Percentiles rank a stretch among this genome's conserved stretches.
Evolutionary conservation across 768 basidiomycete species (phyloP).

Genomic region (Tulasnella sp.): DNA sequence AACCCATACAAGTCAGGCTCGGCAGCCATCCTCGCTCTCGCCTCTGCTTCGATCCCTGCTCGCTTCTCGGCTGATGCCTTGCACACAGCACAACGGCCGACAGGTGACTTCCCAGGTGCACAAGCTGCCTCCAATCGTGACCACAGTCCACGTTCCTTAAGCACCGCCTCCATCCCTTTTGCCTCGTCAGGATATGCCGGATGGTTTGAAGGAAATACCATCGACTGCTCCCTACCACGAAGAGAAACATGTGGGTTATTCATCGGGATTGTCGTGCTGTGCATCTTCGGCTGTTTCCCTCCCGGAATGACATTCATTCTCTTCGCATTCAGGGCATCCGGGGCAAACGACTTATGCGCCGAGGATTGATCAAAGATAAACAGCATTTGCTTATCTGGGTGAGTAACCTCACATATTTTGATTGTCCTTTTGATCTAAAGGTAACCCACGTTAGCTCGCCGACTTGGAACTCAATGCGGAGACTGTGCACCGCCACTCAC

Average conservation of each 20-base stretch:
- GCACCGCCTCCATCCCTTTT: conserved; percentile 29
- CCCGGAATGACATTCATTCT: conserved; percentile 40
- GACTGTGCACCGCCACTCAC: no score
- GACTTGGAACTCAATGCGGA: no score
- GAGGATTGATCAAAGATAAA: conserved; percentile 23
- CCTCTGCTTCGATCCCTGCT: not conserved
- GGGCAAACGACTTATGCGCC: conserved; percentile 32
- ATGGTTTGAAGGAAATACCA: conserved; percentile 32
- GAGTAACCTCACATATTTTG: not conserved
- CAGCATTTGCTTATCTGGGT: conserved; percentile 6
- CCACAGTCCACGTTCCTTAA: conserved; percentile 1
- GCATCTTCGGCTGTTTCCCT: conserved; percentile 33
- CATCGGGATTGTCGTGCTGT: conserved; percentile 31
- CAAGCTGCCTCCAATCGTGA: not conserved
- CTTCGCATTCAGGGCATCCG: conserved; percentile 37
- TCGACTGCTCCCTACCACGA: not conserved
- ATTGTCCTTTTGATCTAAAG: not conserved
- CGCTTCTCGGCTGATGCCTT: not conserved
- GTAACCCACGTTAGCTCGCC: not conserved
- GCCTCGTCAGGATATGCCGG: conserved; percentile 29
- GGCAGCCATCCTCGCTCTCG: not conserved
- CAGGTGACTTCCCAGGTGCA: not conserved
- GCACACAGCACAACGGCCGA: not conserved
- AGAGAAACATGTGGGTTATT: not conserved
- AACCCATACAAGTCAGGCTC: not conserved